Conservation (phyloP, 164 flowering plant genomes). For the Stephania yunnanensis region DNA sequence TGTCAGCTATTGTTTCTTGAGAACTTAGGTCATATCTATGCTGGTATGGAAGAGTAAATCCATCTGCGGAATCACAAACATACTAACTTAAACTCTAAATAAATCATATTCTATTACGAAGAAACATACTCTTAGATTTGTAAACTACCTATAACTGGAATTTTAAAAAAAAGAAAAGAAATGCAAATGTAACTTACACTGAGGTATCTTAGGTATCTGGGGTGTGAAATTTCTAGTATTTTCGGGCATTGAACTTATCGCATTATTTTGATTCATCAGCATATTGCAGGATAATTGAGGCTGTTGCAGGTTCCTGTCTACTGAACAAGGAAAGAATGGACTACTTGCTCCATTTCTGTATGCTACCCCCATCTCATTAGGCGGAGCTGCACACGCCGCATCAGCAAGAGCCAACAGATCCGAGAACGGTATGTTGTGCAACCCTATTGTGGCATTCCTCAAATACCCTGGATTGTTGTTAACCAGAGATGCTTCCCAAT, state of each 20-base stretch:
- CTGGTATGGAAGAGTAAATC: conserved; percentile 17
- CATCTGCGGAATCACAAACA: conserved; percentile 17
- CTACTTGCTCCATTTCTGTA: neutral
- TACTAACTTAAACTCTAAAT: too few species aligned
- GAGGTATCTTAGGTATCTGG: neutral
- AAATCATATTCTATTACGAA: too few species aligned
- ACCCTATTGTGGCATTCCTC: neutral
- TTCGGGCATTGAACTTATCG: neutral
- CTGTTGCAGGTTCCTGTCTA: neutral
- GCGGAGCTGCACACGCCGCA: neutral
- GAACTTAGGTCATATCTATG: conserved; percentile 27
- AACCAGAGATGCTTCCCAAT: conserved; percentile 15
- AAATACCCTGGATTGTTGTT: neutral
- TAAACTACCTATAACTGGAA: neutral
- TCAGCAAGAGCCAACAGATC: conserved; percentile 8
- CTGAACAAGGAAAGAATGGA: neutral
- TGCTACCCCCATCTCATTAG: conserved; percentile 1
- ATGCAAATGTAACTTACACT: conserved; percentile 10
- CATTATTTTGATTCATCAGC: conserved; percentile 4
- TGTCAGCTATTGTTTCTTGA: conserved; percentile 14
- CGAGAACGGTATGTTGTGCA: conserved; percentile 5
- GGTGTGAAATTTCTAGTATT: neutral
- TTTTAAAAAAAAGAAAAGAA: neutral
- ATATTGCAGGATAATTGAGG: neutral
- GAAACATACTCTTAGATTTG: too few species aligned